These are phyloP conservation scores for Gomphus sp. DNA, from an alignment of 1,284 basidiomycete genomes.

Conservation along the genomic window DNA sequence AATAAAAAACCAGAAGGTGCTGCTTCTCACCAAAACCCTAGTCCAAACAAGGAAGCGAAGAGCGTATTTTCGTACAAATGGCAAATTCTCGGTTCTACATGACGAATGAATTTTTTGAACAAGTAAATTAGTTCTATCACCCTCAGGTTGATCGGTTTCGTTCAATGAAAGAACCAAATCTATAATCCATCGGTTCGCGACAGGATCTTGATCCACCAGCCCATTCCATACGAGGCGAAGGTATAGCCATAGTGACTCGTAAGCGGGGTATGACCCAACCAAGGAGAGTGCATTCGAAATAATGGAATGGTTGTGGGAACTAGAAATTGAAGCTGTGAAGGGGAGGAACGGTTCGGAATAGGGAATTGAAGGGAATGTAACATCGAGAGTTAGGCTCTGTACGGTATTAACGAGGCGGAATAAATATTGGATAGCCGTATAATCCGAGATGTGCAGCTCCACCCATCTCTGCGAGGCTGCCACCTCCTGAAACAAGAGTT, in stretches of 20 bases:
- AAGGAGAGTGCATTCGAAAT: conserved; percentile 36
- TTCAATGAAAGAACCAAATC: not conserved
- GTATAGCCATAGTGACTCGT: conserved; percentile 58
- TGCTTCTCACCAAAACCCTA: not conserved
- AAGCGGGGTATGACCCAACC: conserved; percentile 36
- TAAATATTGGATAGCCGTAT: conserved; percentile 49
- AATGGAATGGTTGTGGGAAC: not conserved
- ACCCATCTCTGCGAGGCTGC: conserved; percentile 38
- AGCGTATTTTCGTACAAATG: not conserved
- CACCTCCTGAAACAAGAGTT: conserved; percentile 30
- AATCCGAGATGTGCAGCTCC: conserved; percentile 51
- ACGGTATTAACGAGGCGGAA: conserved; percentile 22
- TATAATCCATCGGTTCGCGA: not conserved
- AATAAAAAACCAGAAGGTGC: not conserved
- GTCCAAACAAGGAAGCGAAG: conserved; percentile 2
- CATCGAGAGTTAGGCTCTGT: not conserved
- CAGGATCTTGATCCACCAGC: not conserved
- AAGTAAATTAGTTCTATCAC: not conserved
- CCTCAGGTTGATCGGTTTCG: not conserved
- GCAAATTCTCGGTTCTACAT: not conserved
- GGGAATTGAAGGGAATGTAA: conserved; percentile 13
- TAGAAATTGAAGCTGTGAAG: not conserved
- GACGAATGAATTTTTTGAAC: not conserved
- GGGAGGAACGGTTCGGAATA: conserved; percentile 12
- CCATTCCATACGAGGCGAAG: conserved; percentile 25